phyloP scores from a whole-genome alignment of 257 asterid species.

The Cinchona pubescens region DNA sequence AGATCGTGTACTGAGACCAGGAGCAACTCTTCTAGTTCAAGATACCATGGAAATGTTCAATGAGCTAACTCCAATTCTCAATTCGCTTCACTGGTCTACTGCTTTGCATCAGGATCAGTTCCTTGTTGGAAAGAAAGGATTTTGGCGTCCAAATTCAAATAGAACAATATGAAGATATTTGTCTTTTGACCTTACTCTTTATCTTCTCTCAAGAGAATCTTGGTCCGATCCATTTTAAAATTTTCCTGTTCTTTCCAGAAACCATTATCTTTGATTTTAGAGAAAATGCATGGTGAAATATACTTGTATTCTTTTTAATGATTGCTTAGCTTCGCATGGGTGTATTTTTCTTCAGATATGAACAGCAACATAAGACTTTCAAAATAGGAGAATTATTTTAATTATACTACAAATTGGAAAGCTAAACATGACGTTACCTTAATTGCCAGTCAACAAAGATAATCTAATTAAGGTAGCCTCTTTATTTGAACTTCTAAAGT shows the following conservation, averaged over 20 bases:
- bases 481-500: not conserved
- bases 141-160: conserved; percentile 65
- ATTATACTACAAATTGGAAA: not conserved
- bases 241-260: too few species aligned
- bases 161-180: not conserved
- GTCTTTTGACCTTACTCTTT: not conserved
- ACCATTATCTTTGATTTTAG: too few species aligned
- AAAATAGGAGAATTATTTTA: too few species aligned
- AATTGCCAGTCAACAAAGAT: conserved; percentile 8
- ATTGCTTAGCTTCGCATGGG: too few species aligned
- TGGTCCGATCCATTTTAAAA: too few species aligned
- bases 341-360: not conserved
- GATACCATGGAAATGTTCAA: conserved; percentile 54
- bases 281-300: too few species aligned
- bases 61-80: conserved; percentile 53
- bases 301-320: not conserved
- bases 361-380: not conserved
- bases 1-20: conserved; percentile 83
- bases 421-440: not conserved
- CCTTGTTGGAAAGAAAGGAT: conserved; percentile 76
- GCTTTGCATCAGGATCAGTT: conserved; percentile 62
- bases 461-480: not conserved
- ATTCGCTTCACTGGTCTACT: conserved; percentile 79
- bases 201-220: too few species aligned
- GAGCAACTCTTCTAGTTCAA: conserved; percentile 73